Conservation (phyloP, 2,329 filamentous ascomycete genomes). For the Fusarium duplospermum region DNA sequence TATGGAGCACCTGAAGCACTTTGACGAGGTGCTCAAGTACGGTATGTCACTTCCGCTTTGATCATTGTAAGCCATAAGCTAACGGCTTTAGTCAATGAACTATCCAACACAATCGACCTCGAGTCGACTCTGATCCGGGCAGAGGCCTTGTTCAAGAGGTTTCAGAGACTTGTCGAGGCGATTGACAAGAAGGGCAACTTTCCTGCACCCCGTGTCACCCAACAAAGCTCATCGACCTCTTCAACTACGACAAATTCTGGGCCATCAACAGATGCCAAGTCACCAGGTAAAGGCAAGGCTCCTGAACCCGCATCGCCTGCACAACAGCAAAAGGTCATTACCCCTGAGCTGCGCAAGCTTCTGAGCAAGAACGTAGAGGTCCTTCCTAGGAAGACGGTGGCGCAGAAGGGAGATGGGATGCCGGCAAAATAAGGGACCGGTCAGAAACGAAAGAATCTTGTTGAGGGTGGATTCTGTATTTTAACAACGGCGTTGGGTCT, state of each 20-base stretch:
- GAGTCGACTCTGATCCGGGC: slow-evolving; percentile 87
- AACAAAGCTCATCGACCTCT: slow-evolving; percentile 27
- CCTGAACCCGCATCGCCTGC: slow-evolving; percentile 48
- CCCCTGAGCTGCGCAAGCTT: slow-evolving; percentile 66
- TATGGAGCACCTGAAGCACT: slow-evolving; percentile 91
- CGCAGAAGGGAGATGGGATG: slow-evolving; percentile 52
- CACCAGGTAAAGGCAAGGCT: slow-evolving; percentile 51
- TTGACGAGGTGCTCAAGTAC: slow-evolving; percentile 98
- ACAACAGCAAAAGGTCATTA: slow-evolving; percentile 61
- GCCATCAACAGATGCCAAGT: slow-evolving; percentile 27
- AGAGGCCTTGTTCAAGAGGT: slow-evolving; percentile 87
- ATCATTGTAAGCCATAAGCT: slow-evolving; percentile 8
- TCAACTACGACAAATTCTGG: slow-evolving; percentile 21
- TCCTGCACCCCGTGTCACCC: slow-evolving; percentile 62
- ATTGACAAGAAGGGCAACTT: slow-evolving; percentile 94
- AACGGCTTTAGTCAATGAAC: slow-evolving; percentile 80
- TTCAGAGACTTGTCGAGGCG: slow-evolving; percentile 88
- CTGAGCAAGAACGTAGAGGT: slow-evolving; percentile 62
- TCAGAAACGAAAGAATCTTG: background rate
- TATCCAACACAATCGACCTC: slow-evolving; percentile 92
- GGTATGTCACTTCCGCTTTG: slow-evolving; percentile 62
- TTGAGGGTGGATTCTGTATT: slow-evolving; percentile 19
- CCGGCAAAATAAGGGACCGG: slow-evolving; percentile 40
- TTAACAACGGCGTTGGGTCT: slow-evolving; percentile 14
- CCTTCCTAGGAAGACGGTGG: slow-evolving; percentile 52